Percentiles rank a stretch among this genome's conserved stretches.
phyloP scores from a whole-genome alignment of 768 basidiomycete species.

The Podaxis sp. region DNA sequence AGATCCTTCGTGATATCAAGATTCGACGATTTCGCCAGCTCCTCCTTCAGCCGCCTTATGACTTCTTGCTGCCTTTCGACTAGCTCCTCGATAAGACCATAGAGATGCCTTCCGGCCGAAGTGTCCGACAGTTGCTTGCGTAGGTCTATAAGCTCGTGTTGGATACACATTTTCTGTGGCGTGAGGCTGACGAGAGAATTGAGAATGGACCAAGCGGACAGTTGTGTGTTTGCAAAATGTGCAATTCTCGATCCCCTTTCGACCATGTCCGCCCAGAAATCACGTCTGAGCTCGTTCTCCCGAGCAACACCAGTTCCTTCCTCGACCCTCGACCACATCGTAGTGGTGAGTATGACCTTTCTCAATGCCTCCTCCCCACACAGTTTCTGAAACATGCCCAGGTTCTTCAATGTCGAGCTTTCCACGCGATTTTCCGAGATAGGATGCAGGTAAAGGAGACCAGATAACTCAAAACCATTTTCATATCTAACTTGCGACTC shows the following conservation, averaged over 20 bases:
- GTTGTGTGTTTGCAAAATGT: conserved; percentile 14
- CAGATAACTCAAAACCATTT: conserved; percentile 7
- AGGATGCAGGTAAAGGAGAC: conserved; percentile 42
- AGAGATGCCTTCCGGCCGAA: not conserved
- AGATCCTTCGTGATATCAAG: not conserved
- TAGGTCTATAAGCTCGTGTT: conserved; percentile 3
- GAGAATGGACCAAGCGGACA: conserved; percentile 17
- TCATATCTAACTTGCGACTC: not conserved
- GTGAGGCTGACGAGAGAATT: conserved; percentile 6
- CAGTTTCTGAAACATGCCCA: conserved; percentile 49
- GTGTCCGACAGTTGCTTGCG: not conserved
- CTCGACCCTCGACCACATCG: conserved; percentile 36
- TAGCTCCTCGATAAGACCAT: not conserved
- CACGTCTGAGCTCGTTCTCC: conserved; percentile 25
- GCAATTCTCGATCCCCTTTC: conserved; percentile 9
- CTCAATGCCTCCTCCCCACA: conserved; percentile 49
- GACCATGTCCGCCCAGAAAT: conserved; percentile 20
- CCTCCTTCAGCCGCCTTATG: not conserved
- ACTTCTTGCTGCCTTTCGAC: not conserved
- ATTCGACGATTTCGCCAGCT: not conserved
- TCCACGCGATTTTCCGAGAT: conserved; percentile 53
- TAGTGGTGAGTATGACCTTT: conserved; percentile 54
- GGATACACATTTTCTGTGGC: conserved; percentile 14
- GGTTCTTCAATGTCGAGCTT: conserved; percentile 47
- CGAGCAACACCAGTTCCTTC: not conserved